Base-by-base conservation (phyloP, 164 flowering plant genomes). In the Umbellularia californica region DNA sequence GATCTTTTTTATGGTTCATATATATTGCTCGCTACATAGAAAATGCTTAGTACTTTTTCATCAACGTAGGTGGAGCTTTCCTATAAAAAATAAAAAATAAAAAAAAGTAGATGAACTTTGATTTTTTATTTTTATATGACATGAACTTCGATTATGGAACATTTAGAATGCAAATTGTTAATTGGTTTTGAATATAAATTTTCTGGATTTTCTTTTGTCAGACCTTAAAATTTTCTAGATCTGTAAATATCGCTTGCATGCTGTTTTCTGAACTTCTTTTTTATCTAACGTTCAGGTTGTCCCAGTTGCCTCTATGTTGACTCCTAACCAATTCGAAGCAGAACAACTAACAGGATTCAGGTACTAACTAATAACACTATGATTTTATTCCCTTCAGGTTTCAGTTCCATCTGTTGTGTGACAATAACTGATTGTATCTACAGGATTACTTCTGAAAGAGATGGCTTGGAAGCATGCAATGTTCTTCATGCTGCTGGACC, bases 271-370 rank as follows among this genome's bases (percentile, higher is more conserved):
- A 68, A 65, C 23, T 63, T 62, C n/a, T 30, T 2, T 35, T 58
- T 71, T n/a, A 41, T 41, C 11, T 41, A 9, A 41, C 75, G 51
- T 75, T 62, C 78, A 94, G 99, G 98, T 96, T 82, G 92, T 96
- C 55, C 97, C 98, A 68, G 94, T 92, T 70, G 98, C 99, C 73
- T 91, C 99, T 76, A 89, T 96, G 99, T 83, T 93, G 85, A 96
- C 99, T 47, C 99, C 99, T 28, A 96, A 96, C 78, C 99, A 96
- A 79, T 96, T 94, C 85, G 99, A 96, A 85, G 97, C 94, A 63
- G 99, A 96, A 81, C 89, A 78, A 28, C 83, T 96, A 84, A 88
- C 97, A 64, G 91, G 90, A n/a, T 79, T 79, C 62, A 91, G 94
- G 99, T 96, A 83, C 50, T 17, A 60, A 50, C 41, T 71, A 67